A percentile compares a stretch with the other conserved stretches of the same genome.
These are phyloP conservation scores for Fraxinus greggii DNA, from an alignment of 305 asterid genomes.

Conservation along the genomic window DNA sequence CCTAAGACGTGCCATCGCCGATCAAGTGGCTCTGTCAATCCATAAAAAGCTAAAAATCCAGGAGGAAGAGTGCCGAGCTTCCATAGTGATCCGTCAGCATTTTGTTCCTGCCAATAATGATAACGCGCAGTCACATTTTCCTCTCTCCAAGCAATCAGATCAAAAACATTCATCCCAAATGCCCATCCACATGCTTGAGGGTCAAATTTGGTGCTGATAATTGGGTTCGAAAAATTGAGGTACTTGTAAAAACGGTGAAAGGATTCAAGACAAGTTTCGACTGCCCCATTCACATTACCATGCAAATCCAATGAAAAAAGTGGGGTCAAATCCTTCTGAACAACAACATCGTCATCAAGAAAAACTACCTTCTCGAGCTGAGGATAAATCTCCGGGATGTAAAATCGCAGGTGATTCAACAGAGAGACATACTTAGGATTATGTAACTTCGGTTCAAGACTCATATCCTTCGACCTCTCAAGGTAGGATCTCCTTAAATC, in stretches of 20 bases:
- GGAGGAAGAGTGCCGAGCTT: constrained; percentile 51
- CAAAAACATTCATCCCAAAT: constrained; percentile 53
- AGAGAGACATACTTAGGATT: constrained; percentile 44
- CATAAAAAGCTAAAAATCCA: constrained; percentile 46
- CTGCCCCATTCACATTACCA: constrained; percentile 57
- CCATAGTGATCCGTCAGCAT: constrained; percentile 40
- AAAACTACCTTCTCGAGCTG: constrained; percentile 47
- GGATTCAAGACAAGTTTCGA: constrained; percentile 56
- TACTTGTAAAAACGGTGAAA: constrained; percentile 50
- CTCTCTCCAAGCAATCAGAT: constrained; percentile 48
- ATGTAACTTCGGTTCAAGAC: constrained; percentile 33
- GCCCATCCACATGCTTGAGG: constrained; percentile 66
- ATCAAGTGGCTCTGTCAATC: constrained; percentile 51
- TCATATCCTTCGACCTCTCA: constrained; percentile 20
- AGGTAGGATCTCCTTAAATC: constrained; percentile 27
- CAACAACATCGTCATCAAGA: constrained; percentile 53
- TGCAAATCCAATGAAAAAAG: constrained; percentile 50
- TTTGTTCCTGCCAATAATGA: constrained; percentile 50
- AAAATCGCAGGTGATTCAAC: constrained; percentile 50
- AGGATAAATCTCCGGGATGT: constrained; percentile 52
- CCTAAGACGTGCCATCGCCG: constrained; percentile 60
- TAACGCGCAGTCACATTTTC: constrained; percentile 42
- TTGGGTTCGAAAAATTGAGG: constrained; percentile 49
- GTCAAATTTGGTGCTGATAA: constrained; percentile 44
- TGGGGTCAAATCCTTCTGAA: constrained; percentile 52